Conservation (phyloP, 257 asterid genomes). For the Penstemon eatonii region DNA sequence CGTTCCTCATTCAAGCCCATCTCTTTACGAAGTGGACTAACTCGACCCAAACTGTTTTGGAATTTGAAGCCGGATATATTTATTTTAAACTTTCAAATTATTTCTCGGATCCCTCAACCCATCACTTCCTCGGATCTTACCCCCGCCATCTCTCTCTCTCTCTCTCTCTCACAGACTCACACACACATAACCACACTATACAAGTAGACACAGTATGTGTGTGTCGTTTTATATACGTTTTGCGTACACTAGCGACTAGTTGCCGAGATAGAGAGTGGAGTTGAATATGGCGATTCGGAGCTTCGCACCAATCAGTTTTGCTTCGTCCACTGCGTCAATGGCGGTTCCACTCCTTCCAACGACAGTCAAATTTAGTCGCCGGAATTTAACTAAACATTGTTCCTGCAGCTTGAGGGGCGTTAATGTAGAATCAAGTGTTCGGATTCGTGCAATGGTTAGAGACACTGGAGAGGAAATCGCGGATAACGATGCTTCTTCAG, state of each 20-base stretch:
- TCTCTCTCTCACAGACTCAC: neutral
- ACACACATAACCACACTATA: neutral
- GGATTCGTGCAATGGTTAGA: slow-evolving; percentile 25
- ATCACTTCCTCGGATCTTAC: slow-evolving; percentile 10
- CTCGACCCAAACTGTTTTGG: neutral
- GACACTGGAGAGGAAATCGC: slow-evolving; percentile 27
- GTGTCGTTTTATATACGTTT: neutral
- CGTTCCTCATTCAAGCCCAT: too few relatives aligned
- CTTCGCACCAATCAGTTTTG: slow-evolving; percentile 23
- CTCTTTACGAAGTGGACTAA: neutral
- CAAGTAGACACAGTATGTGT: too few relatives aligned
- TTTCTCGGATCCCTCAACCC: slow-evolving; percentile 12
- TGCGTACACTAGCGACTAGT: neutral
- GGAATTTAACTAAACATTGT: slow-evolving; percentile 11
- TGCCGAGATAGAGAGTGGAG: neutral
- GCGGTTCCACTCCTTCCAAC: slow-evolving; percentile 27
- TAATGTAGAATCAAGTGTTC: slow-evolving; percentile 17
- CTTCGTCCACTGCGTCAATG: slow-evolving; percentile 24
- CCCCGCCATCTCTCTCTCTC: slow-evolving; percentile 3
- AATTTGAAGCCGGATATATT: neutral
- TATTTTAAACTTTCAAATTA: too few relatives aligned
- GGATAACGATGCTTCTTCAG: slow-evolving; percentile 8
- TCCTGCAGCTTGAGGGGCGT: slow-evolving; percentile 27
- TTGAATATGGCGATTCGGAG: slow-evolving; percentile 35
- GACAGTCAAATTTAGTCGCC: slow-evolving; percentile 21